Base-by-base conservation (phyloP, 2,329 filamentous ascomycete genomes). In the Aspergillus bombycis region DNA sequence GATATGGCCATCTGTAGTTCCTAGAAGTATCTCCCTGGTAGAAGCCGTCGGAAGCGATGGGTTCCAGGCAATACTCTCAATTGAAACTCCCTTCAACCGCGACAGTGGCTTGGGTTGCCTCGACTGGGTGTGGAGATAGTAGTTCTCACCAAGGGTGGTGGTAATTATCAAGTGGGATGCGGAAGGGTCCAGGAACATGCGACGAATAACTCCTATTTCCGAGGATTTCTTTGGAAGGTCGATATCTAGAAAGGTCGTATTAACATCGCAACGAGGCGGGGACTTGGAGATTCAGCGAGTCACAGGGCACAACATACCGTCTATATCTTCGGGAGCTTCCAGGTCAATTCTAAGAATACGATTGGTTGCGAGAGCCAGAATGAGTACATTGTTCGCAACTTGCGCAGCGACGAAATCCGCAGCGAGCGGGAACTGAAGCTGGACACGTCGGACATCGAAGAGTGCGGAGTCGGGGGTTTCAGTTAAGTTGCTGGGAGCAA, bases 141-240 rank as follows among this genome's bases (percentile, higher is more conserved):
- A 99, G 80, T 96, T 98, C 79, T 99, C 95, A 75, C 93, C 93
- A 46, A 93, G 87, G 6, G 93, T 91, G 3, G 95, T 99, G 75
- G 91, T 93, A 70, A 99, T 89, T 68, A 99, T 87, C 32, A 99
- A 84, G 80, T 99, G 95, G 7, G 93, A 97, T 32, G 95, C 95
- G 12, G 94, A 97, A 32, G 95, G 94, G 75, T 99, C 95, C 74
- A 99, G 91, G 81, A 99, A 99, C 87, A 99, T 93, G 82, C 91
- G 92, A 70, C 91, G 90, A 74, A 99, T 98, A 58, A 97, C 87
- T 69, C 95, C 95, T 64, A 95, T 87, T 77, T 99, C 94, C 43
- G 92, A 90, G 19, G 92, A 88, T 73, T 94, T 95, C 82, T 96
- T 97, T 43, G 95, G 95, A 9, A 99, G 88, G 78, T 99, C 95